Base-by-base conservation (phyloP, 2,329 filamentous ascomycete genomes). In the Talaromyces sp. region DNA sequence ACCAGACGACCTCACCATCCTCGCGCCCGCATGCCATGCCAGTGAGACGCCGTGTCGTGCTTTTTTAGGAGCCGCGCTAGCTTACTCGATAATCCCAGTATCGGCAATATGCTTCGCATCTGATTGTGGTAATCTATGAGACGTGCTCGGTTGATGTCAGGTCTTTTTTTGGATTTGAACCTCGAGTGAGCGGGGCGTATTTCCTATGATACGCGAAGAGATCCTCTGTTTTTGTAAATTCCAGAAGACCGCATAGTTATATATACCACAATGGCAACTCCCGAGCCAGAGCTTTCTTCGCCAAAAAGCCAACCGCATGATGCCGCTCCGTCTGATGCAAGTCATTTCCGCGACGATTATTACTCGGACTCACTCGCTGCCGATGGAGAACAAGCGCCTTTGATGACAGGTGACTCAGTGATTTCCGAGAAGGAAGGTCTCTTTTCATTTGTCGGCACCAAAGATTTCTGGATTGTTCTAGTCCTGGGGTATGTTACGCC, bases 401-500 rank as follows among this genome's bases (percentile, higher is more conserved):
- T 49, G 27, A 19, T 53, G 13, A 4, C 49, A 17, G 27, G 3
- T 15, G 27, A 30, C 19, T 28, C 10, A 2, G 7, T 1, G 4
- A 22, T 28, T 32, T 69, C 73, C 57, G 65, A 75, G 59, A 81
- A 81, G 75, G 78, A 79, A 66, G 75, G 79, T 4, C 81, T 79
- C 66, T 83, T 88, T 66, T 79, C 88, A 51, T 98, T 95, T 78
- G 81, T 98, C 65, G 84, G 82, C 68, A 96, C 93, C 11, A 83
- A 83, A 70, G 91, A 97, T 73, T 98, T 99, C 74, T 98, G 92
- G 85, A 80, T 91, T 67, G 87, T 96, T 51, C 81, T 98, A 68
- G 63, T 86, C 55, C 79, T 98, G 63, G 92, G 92, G 80, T 87
- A 75, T 9, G 61, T 58, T 44, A 11, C 44, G n/a, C n/a, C 28